Evolutionary conservation across 1,284 basidiomycete species (phyloP), one percentile per base, ranked within the genome.

Genomic region (Phlebopus sp.): DNA sequence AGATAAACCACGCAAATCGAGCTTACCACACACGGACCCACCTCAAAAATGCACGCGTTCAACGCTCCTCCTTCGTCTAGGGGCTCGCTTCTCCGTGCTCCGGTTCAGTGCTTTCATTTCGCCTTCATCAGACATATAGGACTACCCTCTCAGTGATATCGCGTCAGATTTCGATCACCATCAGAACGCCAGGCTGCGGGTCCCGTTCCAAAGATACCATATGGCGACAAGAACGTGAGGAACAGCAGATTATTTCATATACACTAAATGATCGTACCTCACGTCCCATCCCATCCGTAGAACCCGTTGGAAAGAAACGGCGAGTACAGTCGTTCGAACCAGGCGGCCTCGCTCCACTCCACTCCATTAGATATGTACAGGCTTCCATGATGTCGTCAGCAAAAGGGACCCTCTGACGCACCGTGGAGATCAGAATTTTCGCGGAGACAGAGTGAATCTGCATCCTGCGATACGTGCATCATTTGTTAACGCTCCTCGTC

Each of bases 351-450:
- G 27, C 27, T 29, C 27, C 27, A 29, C 27, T 29, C 27, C 27
- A 11, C 27, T 29, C 27, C 27, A 29, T 2, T 8, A 9, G 27
- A 5, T 29, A 29, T n/a, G 27, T 39, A n/a, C n/a, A n/a, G 39
- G 36, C 47, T 63, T 64, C 63, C 51, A 58, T 64, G 60, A 47
- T 37, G 48, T 65, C 60, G 62, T 61, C 37, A 49, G 14, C 40
- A 36, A 37, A 46, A 62, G 66, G 63, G 64, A 62, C 59, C 37
- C 61, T 57, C 27, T 11, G 4, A 11, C 62, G 49, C 61, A 51
- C 36, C 48, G 15, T 38, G 42, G 37, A 45, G 19, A 47, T 51
- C 46, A 39, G 49, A 52, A 37, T 49, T 48, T 50, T 47, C 21
- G 44, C 34, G 13, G 43, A 45, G 55, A 49, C 44, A 44, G 42